These are phyloP conservation scores for Blastobotrys capitulatus DNA, from an alignment of 1,139 yeast genomes.

Conservation along the genomic window DNA sequence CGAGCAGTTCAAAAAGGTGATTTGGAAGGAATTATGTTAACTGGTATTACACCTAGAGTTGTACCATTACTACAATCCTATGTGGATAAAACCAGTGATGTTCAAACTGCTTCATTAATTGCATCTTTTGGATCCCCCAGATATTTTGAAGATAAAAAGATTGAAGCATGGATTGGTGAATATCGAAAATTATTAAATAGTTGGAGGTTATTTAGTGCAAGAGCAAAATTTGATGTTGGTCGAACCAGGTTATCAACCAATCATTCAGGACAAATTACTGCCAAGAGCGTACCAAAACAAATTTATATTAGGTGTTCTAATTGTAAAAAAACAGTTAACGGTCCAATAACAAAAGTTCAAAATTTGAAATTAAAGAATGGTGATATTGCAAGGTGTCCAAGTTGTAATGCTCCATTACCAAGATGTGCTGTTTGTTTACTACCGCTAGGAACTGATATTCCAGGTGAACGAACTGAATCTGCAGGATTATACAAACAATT, in stretches of 20 bases:
- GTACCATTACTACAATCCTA: slow-evolving; percentile 78
- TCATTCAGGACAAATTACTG: slow-evolving; percentile 43
- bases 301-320: slow-evolving; percentile 73
- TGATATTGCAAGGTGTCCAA: slow-evolving; percentile 23
- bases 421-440: slow-evolving; percentile 84
- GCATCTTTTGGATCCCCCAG: slow-evolving; percentile 79
- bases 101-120: slow-evolving; percentile 85
- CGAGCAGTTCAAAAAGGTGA: slow-evolving; percentile 75
- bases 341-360: slow-evolving; percentile 5
- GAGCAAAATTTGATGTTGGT: slow-evolving; percentile 83
- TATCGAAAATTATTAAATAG: slow-evolving; percentile 69
- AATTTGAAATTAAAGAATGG: not conserved
- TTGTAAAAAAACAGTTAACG: slow-evolving; percentile 52
- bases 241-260: slow-evolving; percentile 61
- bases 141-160: slow-evolving; percentile 64
- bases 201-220: slow-evolving; percentile 70
- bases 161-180: slow-evolving; percentile 70
- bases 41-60: slow-evolving; percentile 84
- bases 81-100: slow-evolving; percentile 85
- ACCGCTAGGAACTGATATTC: slow-evolving; percentile 50
- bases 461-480: not conserved
- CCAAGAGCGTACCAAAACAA: slow-evolving; percentile 59
- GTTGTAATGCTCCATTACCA: slow-evolving; percentile 87
- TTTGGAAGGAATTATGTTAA: slow-evolving; percentile 80
- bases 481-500: slow-evolving; percentile 18